Conservation (phyloP, 179 eudicot species). For the Silene coronaria region DNA sequence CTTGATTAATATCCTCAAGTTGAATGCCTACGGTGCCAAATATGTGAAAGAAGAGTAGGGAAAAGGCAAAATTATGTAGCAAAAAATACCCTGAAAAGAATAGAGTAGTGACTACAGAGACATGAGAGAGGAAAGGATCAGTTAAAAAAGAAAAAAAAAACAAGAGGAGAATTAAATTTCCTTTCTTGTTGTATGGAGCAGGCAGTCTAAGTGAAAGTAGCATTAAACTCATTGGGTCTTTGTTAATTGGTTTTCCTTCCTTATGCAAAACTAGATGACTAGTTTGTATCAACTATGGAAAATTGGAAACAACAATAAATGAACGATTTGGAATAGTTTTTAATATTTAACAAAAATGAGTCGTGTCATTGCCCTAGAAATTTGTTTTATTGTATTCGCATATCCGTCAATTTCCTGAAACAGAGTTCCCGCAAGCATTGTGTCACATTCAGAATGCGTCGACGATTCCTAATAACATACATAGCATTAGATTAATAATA, state of each 20-base stretch:
- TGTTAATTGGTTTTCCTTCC: neutral
- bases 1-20: too few relatives aligned
- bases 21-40: too few relatives aligned
- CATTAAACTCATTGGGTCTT: neutral
- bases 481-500: too few relatives aligned
- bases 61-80: too few relatives aligned
- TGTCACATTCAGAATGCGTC: neutral
- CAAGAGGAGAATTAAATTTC: neutral
- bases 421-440: neutral
- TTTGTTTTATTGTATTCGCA: neutral
- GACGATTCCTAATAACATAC: neutral
- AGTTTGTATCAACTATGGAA: neutral
- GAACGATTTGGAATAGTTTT: too few relatives aligned
- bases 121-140: too few relatives aligned
- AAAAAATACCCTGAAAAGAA: too few relatives aligned
- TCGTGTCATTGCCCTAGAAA: neutral
- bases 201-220: neutral
- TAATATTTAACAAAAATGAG: neutral
- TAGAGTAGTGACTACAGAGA: too few relatives aligned
- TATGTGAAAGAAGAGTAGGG: too few relatives aligned
- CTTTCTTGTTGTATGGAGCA: neutral
- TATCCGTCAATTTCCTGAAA: neutral
- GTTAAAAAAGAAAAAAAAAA: too few relatives aligned
- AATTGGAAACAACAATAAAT: too few relatives aligned
- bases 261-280: neutral